These are phyloP conservation scores for Lithospermum erythrorhizon DNA, from an alignment of 257 asterid species.

Conservation along the genomic window DNA sequence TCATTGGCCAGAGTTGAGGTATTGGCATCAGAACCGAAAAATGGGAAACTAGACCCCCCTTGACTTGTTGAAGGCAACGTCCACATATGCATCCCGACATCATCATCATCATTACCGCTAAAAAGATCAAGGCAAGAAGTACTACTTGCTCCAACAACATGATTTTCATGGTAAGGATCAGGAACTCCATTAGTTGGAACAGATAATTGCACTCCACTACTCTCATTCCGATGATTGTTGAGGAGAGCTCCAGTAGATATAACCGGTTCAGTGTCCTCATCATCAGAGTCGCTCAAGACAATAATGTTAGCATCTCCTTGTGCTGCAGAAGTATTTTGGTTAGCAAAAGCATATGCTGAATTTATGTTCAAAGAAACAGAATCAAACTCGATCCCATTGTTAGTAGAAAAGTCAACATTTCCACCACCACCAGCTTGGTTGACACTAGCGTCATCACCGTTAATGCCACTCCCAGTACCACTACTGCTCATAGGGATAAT, in stretches of 20 bases:
- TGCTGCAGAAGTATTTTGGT: conserved; percentile 29
- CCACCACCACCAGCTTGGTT: conserved; percentile 63
- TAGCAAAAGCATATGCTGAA: conserved; percentile 28
- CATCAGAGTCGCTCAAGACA: conserved; percentile 84
- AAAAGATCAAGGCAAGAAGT: conserved; percentile 45
- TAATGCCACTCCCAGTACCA: conserved; percentile 81
- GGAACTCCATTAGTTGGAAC: conserved; percentile 37
- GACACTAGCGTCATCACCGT: conserved; percentile 78
- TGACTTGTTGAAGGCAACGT: conserved; percentile 64
- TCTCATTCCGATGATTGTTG: conserved; percentile 25
- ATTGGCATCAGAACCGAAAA: conserved; percentile 69
- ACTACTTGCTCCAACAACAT: conserved; percentile 35
- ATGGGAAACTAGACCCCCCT: conserved; percentile 70
- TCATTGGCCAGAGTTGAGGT: conserved; percentile 53
- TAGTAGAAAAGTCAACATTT: conserved; percentile 45
- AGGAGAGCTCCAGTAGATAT: conserved; percentile 29
- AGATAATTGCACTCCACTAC: conserved; percentile 35
- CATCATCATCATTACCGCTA: conserved; percentile 45
- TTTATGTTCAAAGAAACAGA: conserved; percentile 51
- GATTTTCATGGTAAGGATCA: conserved; percentile 49
- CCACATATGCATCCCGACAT: conserved; percentile 63
- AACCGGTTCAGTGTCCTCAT: conserved; percentile 39
- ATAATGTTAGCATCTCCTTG: conserved; percentile 57
- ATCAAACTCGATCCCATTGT: conserved; percentile 57
- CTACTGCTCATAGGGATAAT: conserved; percentile 79